Conservation (phyloP, 805 yeast genomes). For the Henningerozyma blattae region DNA sequence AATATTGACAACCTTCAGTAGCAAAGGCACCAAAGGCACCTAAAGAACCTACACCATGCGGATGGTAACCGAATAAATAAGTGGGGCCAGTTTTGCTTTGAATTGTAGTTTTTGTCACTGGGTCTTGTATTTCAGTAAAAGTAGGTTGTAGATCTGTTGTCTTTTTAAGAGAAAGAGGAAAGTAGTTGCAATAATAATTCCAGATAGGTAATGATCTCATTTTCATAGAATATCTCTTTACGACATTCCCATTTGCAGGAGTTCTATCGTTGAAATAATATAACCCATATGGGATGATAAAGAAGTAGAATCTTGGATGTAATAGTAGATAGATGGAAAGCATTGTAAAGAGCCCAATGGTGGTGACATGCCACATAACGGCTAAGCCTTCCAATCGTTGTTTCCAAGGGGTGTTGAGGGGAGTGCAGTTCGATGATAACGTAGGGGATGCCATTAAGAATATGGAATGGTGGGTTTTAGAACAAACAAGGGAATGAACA, state of each 20-base stretch:
- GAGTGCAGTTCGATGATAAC: too few species aligned
- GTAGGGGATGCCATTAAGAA: too few species aligned
- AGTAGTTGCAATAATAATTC: slow-evolving; percentile 65
- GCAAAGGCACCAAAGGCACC: slow-evolving; percentile 81
- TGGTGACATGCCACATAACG: slow-evolving; percentile 61
- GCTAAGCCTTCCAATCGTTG: slow-evolving; percentile 56
- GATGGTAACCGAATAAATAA: slow-evolving; percentile 88
- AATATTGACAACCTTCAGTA: slow-evolving; percentile 69
- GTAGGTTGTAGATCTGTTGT: slow-evolving; percentile 66
- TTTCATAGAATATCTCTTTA: slow-evolving; percentile 41
- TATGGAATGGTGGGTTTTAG: too few species aligned
- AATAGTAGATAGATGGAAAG: slow-evolving; percentile 48
- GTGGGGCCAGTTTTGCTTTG: slow-evolving; percentile 47
- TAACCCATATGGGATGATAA: slow-evolving; percentile 49
- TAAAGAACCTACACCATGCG: slow-evolving; percentile 91
- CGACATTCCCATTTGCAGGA: slow-evolving; percentile 62
- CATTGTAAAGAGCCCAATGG: slow-evolving; percentile 41
- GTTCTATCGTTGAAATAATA: slow-evolving; percentile 52
- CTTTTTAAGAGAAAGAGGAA: slow-evolving; percentile 65
- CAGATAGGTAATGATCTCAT: slow-evolving; percentile 49
- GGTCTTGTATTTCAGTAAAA: slow-evolving; percentile 25
- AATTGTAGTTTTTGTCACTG: slow-evolving; percentile 9
- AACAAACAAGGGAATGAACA: too few species aligned
- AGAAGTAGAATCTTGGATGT: slow-evolving; percentile 54
- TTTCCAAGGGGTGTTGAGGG: slow-evolving; percentile 37